Evolutionary conservation across 305 asterid genomes (phyloP), one percentile per base, ranked within the genome.

Genomic region (Withania somnifera): DNA sequence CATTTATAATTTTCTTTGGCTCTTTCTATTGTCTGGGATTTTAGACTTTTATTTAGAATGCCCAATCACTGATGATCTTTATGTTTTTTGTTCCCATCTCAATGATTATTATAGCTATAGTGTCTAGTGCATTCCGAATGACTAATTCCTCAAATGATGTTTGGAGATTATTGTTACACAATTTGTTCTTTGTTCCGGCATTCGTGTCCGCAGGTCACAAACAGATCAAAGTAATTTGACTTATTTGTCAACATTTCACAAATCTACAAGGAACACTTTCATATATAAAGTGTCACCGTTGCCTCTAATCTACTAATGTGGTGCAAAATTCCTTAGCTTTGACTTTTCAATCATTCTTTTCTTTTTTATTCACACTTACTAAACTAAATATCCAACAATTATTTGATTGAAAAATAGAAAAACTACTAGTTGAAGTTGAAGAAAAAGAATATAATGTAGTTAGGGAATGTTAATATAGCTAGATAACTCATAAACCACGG

Each of bases 1-100:
- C 97, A 91, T 91, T 84, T 94, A 90, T 93, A 90, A 87, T 51
- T 11, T 68, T 3, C 40, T 1, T 14, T 22, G 40, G 40, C 40
- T 36, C 40, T 7, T 22, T 14, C 2, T 71, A 6, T 42, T 20
- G 20, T 7, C 19, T 47, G 38, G 57, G 57, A 69, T 11, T 69
- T 36, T n/a, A 1, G 50, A 20, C 11, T 69, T 71, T 45, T 45
- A 45, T 24, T 73, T 73, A 14, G 57, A 42, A 13, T 14, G 40
- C 60, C 42, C 60, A 26, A n/a, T 26, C 79, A 73, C 79, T 24
- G n/a, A n/a, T n/a, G n/a, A n/a, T n/a, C 30, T 42, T 38, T 34
- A 19, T 8, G 0, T 6, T 71, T 10, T 24, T 42, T 20, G 7
- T 22, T 64, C 15, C 53, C 3, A 30, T 30, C 45, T 42, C 52